These are phyloP conservation scores for Eucalyptus tenuipes DNA, from an alignment of 345 rosid genomes.

Conservation along the genomic window DNA sequence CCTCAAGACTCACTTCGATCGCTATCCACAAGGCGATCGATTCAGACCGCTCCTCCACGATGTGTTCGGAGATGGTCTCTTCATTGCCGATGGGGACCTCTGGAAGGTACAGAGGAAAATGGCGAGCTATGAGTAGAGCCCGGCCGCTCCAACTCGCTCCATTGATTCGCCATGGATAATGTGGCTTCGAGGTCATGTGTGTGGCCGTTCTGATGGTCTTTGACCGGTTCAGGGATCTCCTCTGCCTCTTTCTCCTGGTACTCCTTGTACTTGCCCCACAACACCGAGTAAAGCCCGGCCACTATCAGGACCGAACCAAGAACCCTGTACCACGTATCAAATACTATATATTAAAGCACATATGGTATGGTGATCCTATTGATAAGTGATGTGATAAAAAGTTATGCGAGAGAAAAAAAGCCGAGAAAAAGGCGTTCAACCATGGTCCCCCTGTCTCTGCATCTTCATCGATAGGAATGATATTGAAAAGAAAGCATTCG, in stretches of 20 bases:
- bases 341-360: not conserved
- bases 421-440: not conserved
- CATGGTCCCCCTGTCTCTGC: not conserved
- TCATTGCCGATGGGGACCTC: slow-evolving; percentile 1
- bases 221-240: slow-evolving; percentile 32
- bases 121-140: not conserved
- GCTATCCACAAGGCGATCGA: not conserved
- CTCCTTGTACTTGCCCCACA: slow-evolving; percentile 88
- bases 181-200: slow-evolving; percentile 30
- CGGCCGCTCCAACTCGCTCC: slow-evolving; percentile 4
- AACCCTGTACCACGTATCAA: slow-evolving; percentile 23
- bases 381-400: not conserved
- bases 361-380: not conserved
- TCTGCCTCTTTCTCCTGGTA: slow-evolving; percentile 10
- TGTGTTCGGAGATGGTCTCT: slow-evolving; percentile 2
- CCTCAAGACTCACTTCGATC: not conserved
- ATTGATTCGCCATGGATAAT: not conserved
- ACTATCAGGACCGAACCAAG: slow-evolving; percentile 56
- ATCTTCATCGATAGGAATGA: not conserved
- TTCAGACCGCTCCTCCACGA: not conserved
- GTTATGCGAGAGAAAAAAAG: not conserved
- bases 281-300: slow-evolving; percentile 55
- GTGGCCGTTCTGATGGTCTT: slow-evolving; percentile 12
- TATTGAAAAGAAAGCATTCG: not conserved
- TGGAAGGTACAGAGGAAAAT: slow-evolving; percentile 14